Percentiles rank a stretch among this genome's conserved stretches.
Evolutionary conservation across 805 yeast species (phyloP).

Genomic region (Vanderwaltozyma yarrowii): DNA sequence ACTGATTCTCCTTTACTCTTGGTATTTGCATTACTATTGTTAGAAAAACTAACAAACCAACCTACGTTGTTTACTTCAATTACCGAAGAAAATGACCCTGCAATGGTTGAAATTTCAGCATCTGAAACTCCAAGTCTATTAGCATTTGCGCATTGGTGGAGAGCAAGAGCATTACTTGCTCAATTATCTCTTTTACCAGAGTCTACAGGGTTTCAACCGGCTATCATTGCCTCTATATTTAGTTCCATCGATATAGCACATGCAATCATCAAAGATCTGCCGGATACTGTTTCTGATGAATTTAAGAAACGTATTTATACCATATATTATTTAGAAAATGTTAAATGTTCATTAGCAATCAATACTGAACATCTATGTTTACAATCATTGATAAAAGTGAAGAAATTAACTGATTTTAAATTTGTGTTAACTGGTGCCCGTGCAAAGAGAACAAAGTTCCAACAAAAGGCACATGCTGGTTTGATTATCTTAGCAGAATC

Average conservation of each 20-base stretch:
- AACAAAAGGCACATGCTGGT: slow-evolving; percentile 58
- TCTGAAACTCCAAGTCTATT: slow-evolving; percentile 25
- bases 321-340: slow-evolving; percentile 52
- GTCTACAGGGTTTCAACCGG: slow-evolving; percentile 38
- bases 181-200: slow-evolving; percentile 59
- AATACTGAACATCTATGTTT: slow-evolving; percentile 53
- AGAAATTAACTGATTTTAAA: slow-evolving; percentile 47
- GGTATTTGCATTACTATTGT: slow-evolving; percentile 33
- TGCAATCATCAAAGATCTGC: slow-evolving; percentile 17
- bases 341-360: slow-evolving; percentile 53
- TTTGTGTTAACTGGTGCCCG: slow-evolving; percentile 76
- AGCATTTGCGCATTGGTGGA: slow-evolving; percentile 65
- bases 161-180: slow-evolving; percentile 54
- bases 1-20: slow-evolving; percentile 40
- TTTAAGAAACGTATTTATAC: slow-evolving; percentile 33
- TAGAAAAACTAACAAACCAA: slow-evolving; percentile 33
- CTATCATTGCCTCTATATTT: slow-evolving; percentile 29
- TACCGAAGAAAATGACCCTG: slow-evolving; percentile 9
- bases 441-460: slow-evolving; percentile 81
- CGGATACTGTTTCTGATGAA: slow-evolving; percentile 22
- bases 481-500: slow-evolving; percentile 67
- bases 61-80: slow-evolving; percentile 21
- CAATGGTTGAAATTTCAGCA: slow-evolving; percentile 15
- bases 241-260: slow-evolving; percentile 21
- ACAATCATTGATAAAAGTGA: slow-evolving; percentile 45